Conservation (phyloP, 805 yeast species). For the Wickerhamomyces alni region DNA sequence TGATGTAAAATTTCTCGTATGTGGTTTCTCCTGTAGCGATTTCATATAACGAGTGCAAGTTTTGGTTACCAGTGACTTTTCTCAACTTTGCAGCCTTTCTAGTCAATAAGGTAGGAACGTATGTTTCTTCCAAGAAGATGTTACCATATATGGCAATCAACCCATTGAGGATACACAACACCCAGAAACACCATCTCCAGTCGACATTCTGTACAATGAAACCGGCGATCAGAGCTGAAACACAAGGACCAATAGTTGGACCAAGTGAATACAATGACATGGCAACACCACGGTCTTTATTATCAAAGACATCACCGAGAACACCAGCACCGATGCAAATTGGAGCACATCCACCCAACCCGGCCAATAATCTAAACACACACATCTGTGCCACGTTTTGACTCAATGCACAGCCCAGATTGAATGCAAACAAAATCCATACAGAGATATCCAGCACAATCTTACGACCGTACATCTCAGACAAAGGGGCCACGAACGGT, state of each 20-base stretch:
- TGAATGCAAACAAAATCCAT: conserved; percentile 42
- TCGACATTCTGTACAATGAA: conserved; percentile 42
- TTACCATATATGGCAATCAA: conserved; percentile 37
- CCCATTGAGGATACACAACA: conserved; percentile 49
- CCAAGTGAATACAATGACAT: conserved; percentile 47
- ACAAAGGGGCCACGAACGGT: conserved; percentile 53
- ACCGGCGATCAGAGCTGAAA: conserved; percentile 55
- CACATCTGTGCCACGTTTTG: conserved; percentile 49
- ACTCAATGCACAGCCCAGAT: conserved; percentile 54
- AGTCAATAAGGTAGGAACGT: conserved; percentile 46
- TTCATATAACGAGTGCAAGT: conserved; percentile 56
- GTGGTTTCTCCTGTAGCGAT: conserved; percentile 43
- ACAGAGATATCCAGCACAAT: conserved; percentile 45
- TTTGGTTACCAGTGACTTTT: conserved; percentile 46
- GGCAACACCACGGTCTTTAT: conserved; percentile 45
- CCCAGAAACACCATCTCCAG: conserved; percentile 66
- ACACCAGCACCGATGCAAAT: conserved; percentile 66
- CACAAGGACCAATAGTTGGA: conserved; percentile 52
- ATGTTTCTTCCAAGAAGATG: conserved; percentile 48
- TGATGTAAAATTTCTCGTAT: conserved; percentile 30
- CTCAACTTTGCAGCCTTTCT: conserved; percentile 42
- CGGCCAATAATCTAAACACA: conserved; percentile 56
- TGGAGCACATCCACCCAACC: conserved; percentile 64
- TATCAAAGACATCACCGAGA: conserved; percentile 53
- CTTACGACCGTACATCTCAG: conserved; percentile 54